Evolutionary conservation across 2,329 filamentous ascomycete genomes (phyloP), one percentile per base, ranked within the genome.

Genomic region (Huntiella omanensis): DNA sequence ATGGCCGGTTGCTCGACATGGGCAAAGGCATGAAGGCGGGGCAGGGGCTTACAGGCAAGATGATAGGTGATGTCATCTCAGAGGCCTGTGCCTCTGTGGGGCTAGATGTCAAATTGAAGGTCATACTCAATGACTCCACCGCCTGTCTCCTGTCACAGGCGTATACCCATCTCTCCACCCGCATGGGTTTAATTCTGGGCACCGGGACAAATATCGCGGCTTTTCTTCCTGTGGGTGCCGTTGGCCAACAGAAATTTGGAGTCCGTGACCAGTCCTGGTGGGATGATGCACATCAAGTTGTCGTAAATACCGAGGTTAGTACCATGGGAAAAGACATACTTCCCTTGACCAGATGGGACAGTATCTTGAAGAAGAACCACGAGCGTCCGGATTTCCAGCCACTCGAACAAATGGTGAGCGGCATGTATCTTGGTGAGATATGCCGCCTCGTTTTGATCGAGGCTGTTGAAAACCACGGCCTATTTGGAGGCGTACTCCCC

Each of bases 161-260:
- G 33, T 78, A 80, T 55, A 61, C 66, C 13, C 66, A 73, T 54
- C 60, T 67, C 1, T 66, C 71, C 7, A 77, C 75, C 8, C 67
- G 74, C 15, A 75, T 80, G 54, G 71, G 71, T 33, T 66, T 81
- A 37, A 80, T 82, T 46, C 65, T 80, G 19, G 77, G 77, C 13
- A 82, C 77, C 0, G 77, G 77, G 28, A 67, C 75, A 49, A 82
- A 82, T 58, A 70, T 77, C 40, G 74, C 76, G 40, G 73, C 71
- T 19, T 73, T 80, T 55, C 64, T 80, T 19, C 76, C 77, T 4
- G 67, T 77, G 2, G 61, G 64, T 3, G 65, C 70, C 12, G 66
- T 81, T 46, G 65, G 68, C 22, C 63, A 61, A 38, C 49, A 60
- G 40, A 80, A 79, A 55, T 77, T 75, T 49, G 74, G 73, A 37